Percentiles rank a stretch among this genome's conserved stretches.
phyloP scores from a whole-genome alignment of 768 basidiomycete species.

The Rhodosporidiobolus odoratus region DNA sequence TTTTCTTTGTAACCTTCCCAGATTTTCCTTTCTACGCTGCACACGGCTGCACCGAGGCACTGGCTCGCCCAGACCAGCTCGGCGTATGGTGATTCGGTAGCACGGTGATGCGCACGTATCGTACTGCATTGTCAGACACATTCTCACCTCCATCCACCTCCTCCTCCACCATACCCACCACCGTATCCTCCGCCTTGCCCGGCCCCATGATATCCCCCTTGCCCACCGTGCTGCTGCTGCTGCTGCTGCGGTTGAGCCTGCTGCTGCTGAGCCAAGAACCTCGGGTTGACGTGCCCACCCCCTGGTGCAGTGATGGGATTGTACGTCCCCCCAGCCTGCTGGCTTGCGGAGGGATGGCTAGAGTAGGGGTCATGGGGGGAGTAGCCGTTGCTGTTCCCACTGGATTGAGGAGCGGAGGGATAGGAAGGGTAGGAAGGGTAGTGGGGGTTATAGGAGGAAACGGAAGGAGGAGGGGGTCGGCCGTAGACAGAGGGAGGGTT shows the following conservation, averaged over 20 bases:
- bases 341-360: background rate
- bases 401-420: background rate
- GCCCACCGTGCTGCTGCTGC: background rate
- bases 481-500: background rate
- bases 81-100: no score
- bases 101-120: no score
- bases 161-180: background rate
- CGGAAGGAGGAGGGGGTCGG: background rate
- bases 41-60: no score
- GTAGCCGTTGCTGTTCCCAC: background rate
- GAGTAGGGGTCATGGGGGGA: conserved; percentile 1
- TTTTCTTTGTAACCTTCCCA: no score
- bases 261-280: conserved; percentile 30
- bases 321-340: background rate
- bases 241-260: background rate
- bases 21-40: no score
- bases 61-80: no score
- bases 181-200: background rate
- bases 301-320: conserved; percentile 8
- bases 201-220: conserved; percentile 1
- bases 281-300: conserved; percentile 32
- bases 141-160: background rate
- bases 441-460: background rate
- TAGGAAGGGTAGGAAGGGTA: background rate
- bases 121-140: no score